phyloP scores from a whole-genome alignment of 2,329 filamentous ascomycete species.

The Colletotrichum sp. region DNA sequence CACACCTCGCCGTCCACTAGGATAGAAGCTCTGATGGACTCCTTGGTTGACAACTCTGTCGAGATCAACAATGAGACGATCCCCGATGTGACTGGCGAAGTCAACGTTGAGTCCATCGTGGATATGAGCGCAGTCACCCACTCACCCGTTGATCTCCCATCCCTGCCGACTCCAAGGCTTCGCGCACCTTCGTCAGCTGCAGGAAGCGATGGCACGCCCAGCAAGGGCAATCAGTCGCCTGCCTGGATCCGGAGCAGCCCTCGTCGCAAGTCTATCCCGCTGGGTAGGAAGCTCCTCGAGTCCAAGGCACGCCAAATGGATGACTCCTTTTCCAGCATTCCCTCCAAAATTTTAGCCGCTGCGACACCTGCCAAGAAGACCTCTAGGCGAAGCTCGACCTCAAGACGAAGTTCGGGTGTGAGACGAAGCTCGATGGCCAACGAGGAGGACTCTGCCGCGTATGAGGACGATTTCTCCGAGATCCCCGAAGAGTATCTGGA shows the following conservation, averaged over 20 bases:
- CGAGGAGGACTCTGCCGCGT: constrained; percentile 37
- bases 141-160: constrained; percentile 1
- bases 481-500: constrained; percentile 56
- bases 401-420: neutral
- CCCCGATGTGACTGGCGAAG: neutral
- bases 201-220: neutral
- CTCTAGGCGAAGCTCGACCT: neutral
- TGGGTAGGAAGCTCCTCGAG: constrained; percentile 38
- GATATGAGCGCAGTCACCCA: neutral
- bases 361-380: constrained; percentile 29
- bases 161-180: neutral
- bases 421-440: constrained; percentile 15
- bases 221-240: constrained; percentile 25
- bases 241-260: constrained; percentile 40
- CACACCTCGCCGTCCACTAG: neutral
- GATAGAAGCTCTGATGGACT: neutral
- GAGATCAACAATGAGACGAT: neutral
- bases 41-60: neutral
- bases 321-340: constrained; percentile 39
- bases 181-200: neutral
- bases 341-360: constrained; percentile 34
- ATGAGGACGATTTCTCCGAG: constrained; percentile 64
- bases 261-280: constrained; percentile 31
- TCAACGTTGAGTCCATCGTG: neutral
- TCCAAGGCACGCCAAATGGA: constrained; percentile 33